Conservation (phyloP, 495 filamentous ascomycete genomes). For the Aspergillus avenaceus region DNA sequence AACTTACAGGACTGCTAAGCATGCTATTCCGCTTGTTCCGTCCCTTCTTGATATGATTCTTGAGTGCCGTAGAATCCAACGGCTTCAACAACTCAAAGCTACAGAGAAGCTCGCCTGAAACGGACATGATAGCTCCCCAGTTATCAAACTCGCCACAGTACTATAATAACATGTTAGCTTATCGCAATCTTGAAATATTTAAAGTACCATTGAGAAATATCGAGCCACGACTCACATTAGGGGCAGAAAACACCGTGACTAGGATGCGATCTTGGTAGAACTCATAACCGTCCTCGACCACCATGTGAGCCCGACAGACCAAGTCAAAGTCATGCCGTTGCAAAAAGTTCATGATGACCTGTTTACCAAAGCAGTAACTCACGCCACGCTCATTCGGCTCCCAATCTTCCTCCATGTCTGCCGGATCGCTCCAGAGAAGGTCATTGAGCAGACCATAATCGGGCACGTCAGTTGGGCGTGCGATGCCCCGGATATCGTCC, state of each 20-base stretch:
- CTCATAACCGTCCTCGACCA: constrained; percentile 98
- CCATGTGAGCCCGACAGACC: constrained; percentile 97
- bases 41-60: constrained; percentile 99
- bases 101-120: constrained; percentile 87
- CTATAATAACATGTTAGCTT: constrained; percentile 42
- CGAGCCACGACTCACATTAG: constrained; percentile 67
- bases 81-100: constrained; percentile 97
- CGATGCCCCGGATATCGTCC: constrained; percentile 97
- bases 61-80: constrained; percentile 91
- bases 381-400: constrained; percentile 96
- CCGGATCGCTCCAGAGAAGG: constrained; percentile 95
- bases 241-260: constrained; percentile 96
- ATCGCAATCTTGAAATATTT: not conserved
- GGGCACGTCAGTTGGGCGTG: constrained; percentile 92
- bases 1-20: constrained; percentile 86
- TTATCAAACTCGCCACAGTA: constrained; percentile 99
- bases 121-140: constrained; percentile 98
- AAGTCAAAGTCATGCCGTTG: constrained; percentile 94
- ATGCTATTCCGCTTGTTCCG: constrained; percentile 86
- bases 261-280: constrained; percentile 96
- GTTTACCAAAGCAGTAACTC: constrained; percentile 98
- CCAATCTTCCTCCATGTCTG: constrained; percentile 97
- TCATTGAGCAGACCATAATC: constrained; percentile 97
- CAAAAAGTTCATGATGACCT: constrained; percentile 96
- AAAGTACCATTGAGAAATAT: not conserved